Conservation (phyloP, 2,329 filamentous ascomycete genomes). For the Nectriaceae sp. region DNA sequence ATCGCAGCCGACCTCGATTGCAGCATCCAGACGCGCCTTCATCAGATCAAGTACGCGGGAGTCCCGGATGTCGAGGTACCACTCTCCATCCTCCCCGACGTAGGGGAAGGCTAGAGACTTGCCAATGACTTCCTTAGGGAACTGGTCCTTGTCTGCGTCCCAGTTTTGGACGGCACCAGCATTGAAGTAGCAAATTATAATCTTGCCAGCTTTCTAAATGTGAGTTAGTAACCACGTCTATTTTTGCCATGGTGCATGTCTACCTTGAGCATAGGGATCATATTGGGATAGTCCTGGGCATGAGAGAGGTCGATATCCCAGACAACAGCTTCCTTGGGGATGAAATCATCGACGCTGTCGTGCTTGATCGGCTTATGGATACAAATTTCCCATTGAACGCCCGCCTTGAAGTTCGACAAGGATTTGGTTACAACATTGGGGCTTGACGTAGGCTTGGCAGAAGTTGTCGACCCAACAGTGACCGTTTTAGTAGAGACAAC, state of each 20-base stretch:
- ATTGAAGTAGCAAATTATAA: conserved; percentile 38
- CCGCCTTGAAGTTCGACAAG: conserved; percentile 27
- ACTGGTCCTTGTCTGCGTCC: conserved; percentile 28
- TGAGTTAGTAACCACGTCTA: too few relatives aligned
- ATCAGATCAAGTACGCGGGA: conserved; percentile 29
- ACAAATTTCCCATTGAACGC: conserved; percentile 33
- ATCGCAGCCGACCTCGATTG: conserved; percentile 33
- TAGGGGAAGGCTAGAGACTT: conserved; percentile 27
- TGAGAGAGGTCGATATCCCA: conserved; percentile 36
- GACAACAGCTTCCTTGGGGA: conserved; percentile 29
- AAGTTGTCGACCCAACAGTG: background rate
- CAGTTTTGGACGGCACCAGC: conserved; percentile 32
- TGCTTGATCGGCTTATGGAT: conserved; percentile 33
- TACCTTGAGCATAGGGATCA: conserved; percentile 33
- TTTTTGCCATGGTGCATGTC: background rate
- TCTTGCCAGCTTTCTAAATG: conserved; percentile 27
- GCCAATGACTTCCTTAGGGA: conserved; percentile 26
- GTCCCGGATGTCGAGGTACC: conserved; percentile 32
- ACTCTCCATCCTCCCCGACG: conserved; percentile 25
- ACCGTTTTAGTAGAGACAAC: background rate
- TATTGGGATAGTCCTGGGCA: conserved; percentile 24
- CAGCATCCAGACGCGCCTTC: conserved; percentile 31
- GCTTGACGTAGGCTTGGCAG: background rate
- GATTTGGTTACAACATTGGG: background rate
- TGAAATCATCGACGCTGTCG: conserved; percentile 23